Evolutionary conservation across 1,284 basidiomycete species (phyloP).

Genomic region (Lignosus rhinocerotis): DNA sequence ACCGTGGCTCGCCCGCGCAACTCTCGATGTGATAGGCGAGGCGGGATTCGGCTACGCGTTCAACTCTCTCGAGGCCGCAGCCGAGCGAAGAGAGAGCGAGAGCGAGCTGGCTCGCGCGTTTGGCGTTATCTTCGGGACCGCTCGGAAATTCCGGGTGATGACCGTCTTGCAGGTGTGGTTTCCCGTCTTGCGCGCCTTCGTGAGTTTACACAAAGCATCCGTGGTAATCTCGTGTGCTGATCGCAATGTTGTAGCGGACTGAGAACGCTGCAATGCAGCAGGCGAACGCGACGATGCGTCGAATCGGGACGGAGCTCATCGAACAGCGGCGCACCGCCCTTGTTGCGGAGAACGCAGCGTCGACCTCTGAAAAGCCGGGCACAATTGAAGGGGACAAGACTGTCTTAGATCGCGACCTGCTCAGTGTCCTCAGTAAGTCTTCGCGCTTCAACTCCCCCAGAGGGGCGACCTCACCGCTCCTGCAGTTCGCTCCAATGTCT

Average conservation of each 20-base stretch:
- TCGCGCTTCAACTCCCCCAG: constrained; percentile 31
- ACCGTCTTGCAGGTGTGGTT: constrained; percentile 64
- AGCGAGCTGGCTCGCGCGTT: constrained; percentile 61
- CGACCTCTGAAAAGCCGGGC: constrained; percentile 1
- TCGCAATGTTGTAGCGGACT: constrained; percentile 30
- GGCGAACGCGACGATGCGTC: constrained; percentile 49
- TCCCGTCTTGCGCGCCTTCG: constrained; percentile 53
- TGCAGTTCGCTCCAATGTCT: constrained; percentile 61
- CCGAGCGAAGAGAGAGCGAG: constrained; percentile 33
- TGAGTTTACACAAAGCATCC: constrained; percentile 34
- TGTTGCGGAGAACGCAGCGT: constrained; percentile 15
- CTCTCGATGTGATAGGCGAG: constrained; percentile 72
- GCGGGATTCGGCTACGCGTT: constrained; percentile 71
- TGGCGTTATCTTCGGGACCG: constrained; percentile 51
- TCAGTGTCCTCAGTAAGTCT: constrained; percentile 54
- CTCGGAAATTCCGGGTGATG: constrained; percentile 50
- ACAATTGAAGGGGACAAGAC: constrained; percentile 20
- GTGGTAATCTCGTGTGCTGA: not conserved
- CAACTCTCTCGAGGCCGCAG: constrained; percentile 42
- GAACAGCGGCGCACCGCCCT: constrained; percentile 42
- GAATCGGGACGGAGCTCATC: constrained; percentile 60
- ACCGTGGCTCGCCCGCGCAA: constrained; percentile 60
- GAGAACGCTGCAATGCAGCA: constrained; percentile 44
- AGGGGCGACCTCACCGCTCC: constrained; percentile 51
- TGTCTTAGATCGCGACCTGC: constrained; percentile 41